A percentile compares a stretch with the other conserved stretches of the same genome.
phyloP scores from a whole-genome alignment of 768 basidiomycete genomes.

The Trametopsis cervina region DNA sequence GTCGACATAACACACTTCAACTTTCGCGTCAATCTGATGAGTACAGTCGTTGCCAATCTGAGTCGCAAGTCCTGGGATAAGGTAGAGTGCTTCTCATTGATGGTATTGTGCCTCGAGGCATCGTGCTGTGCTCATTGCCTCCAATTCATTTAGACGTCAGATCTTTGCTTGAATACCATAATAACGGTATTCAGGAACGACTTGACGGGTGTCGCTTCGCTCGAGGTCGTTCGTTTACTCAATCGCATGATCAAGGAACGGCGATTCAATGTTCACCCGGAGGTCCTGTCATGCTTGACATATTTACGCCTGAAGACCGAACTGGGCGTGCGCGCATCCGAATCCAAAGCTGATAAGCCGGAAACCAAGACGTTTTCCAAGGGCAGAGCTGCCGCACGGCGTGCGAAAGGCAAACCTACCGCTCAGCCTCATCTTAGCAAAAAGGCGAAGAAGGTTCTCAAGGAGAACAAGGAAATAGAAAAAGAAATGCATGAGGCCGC shows the following conservation, averaged over 20 bases:
- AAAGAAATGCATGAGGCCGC: conserved; percentile 92
- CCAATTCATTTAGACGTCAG: conserved; percentile 82
- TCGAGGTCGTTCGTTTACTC: conserved; percentile 84
- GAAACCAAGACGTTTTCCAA: conserved; percentile 34
- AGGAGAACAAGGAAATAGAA: conserved; percentile 85
- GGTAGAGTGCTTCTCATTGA: conserved; percentile 37
- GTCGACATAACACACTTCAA: conserved; percentile 92
- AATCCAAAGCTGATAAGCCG: conserved; percentile 52
- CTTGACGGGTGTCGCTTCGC: conserved; percentile 69
- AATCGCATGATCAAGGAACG: conserved; percentile 96
- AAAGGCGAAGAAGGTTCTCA: conserved; percentile 78
- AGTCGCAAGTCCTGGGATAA: conserved; percentile 87
- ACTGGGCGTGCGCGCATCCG: conserved; percentile 71
- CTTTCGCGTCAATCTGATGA: conserved; percentile 89
- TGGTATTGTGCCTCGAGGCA: no score
- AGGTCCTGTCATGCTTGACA: conserved; percentile 78
- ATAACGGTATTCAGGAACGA: conserved; percentile 81
- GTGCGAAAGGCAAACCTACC: conserved; percentile 51
- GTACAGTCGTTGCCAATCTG: conserved; percentile 72
- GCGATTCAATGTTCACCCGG: conserved; percentile 83
- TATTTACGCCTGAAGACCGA: conserved; percentile 85
- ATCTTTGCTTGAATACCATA: conserved; percentile 77
- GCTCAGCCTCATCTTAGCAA: conserved; percentile 82
- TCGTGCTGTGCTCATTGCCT: no score
- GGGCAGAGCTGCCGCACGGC: conserved; percentile 35